Percentiles rank a stretch among this genome's conserved stretches.
phyloP scores from a whole-genome alignment of 768 basidiomycete species.

The Pleurotus ostreatus region DNA sequence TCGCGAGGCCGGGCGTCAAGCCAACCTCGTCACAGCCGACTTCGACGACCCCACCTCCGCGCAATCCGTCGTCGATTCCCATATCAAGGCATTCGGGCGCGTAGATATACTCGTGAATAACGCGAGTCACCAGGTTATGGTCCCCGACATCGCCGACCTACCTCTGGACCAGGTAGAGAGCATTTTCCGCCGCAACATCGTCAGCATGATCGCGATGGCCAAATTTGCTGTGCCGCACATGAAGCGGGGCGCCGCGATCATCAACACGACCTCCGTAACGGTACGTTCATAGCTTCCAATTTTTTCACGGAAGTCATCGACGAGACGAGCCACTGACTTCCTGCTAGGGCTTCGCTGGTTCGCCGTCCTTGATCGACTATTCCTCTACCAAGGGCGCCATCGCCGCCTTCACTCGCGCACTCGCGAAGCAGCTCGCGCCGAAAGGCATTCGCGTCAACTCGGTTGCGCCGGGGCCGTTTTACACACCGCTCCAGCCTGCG shows the following conservation, averaged over 20 bases:
- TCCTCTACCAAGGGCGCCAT: conserved; percentile 61
- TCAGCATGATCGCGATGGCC: conserved; percentile 55
- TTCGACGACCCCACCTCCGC: conserved; percentile 37
- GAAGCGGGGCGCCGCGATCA: conserved; percentile 52
- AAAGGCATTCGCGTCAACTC: conserved; percentile 57
- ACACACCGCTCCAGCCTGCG: conserved; percentile 56
- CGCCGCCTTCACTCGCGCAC: conserved; percentile 49
- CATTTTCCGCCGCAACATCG: conserved; percentile 54
- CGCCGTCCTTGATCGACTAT: conserved; percentile 35
- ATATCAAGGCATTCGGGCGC: conserved; percentile 39
- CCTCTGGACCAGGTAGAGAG: conserved; percentile 49
- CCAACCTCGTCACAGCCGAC: conserved; percentile 34
- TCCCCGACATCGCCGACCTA: conserved; percentile 41
- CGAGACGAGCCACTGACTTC: background rate
- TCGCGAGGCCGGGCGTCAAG: conserved; percentile 34
- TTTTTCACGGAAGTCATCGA: too few species aligned
- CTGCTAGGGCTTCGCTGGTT: conserved; percentile 15
- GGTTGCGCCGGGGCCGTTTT: conserved; percentile 51
- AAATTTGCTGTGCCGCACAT: conserved; percentile 56
- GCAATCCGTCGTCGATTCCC: conserved; percentile 42
- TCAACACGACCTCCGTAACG: conserved; percentile 61
- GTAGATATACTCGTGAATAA: conserved; percentile 61
- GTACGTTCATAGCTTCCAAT: too few species aligned
- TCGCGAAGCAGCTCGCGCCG: conserved; percentile 47
- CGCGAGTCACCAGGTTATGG: conserved; percentile 46